Evolutionary conservation across 257 asterid genomes (phyloP).

Genomic region (Solanum corneliomulleri): DNA sequence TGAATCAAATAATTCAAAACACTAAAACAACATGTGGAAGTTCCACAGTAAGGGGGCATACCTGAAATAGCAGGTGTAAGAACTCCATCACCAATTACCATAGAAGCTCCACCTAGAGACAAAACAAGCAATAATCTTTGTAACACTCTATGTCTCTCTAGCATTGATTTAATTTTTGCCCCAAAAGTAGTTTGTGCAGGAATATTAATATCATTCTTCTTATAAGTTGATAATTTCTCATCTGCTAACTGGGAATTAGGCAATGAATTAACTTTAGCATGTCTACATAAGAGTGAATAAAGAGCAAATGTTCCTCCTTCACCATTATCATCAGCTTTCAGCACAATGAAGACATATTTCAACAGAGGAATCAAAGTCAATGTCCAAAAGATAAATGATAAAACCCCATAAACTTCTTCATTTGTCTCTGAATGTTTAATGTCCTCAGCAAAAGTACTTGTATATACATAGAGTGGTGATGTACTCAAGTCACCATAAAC

Average conservation of each 20-base stretch:
- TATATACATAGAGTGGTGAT: slow-evolving; percentile 78
- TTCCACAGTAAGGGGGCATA: background rate
- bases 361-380: slow-evolving; percentile 65
- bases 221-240: slow-evolving; percentile 62
- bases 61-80: slow-evolving; percentile 87
- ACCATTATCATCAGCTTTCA: slow-evolving; percentile 90
- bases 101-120: slow-evolving; percentile 88
- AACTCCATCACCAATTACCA: slow-evolving; percentile 96
- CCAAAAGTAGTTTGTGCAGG: slow-evolving; percentile 49
- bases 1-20: background rate
- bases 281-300: slow-evolving; percentile 72
- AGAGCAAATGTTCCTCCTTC: slow-evolving; percentile 98
- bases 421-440: slow-evolving; percentile 63
- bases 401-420: slow-evolving; percentile 76
- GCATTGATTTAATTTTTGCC: slow-evolving; percentile 46
- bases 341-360: slow-evolving; percentile 76
- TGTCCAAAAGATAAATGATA: slow-evolving; percentile 81
- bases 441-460: slow-evolving; percentile 79
- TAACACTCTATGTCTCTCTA: slow-evolving; percentile 57
- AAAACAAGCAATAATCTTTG: slow-evolving; percentile 57
- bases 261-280: slow-evolving; percentile 60
- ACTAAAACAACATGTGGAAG: background rate
- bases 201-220: slow-evolving; percentile 31
- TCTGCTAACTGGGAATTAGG: slow-evolving; percentile 73
- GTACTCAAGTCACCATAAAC: slow-evolving; percentile 92